A percentile compares a stretch with the other conserved stretches of the same genome.
Conservation (phyloP, 768 basidiomycete genomes). For the Collybia mongolica region DNA sequence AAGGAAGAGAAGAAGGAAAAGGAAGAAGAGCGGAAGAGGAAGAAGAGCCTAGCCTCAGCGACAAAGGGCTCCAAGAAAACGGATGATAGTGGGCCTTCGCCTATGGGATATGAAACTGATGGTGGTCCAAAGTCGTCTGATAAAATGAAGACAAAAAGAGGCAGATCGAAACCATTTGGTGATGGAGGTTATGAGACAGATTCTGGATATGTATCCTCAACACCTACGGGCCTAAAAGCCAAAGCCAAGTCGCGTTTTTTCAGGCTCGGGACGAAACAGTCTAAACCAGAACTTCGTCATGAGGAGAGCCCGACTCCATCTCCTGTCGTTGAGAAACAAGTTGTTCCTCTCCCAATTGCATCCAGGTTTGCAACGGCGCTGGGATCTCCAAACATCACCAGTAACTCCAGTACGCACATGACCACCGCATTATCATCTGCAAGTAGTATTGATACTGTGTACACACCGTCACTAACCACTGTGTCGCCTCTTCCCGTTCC, state of each 20-base stretch:
- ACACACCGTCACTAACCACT: not conserved
- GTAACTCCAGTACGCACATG: slow-evolving; percentile 8
- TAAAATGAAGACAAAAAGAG: slow-evolving; percentile 26
- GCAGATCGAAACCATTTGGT: slow-evolving; percentile 20
- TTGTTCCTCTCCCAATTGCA: slow-evolving; percentile 44
- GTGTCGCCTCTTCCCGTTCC: not conserved
- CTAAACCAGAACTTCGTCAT: slow-evolving; percentile 31
- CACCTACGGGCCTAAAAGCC: slow-evolving; percentile 18
- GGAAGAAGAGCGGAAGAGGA: slow-evolving; percentile 32
- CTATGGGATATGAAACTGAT: slow-evolving; percentile 28
- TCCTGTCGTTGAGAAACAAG: slow-evolving; percentile 19
- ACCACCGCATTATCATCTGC: not conserved
- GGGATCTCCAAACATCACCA: slow-evolving; percentile 5
- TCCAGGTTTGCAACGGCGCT: slow-evolving; percentile 42
- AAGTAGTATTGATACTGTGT: not conserved
- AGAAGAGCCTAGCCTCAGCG: slow-evolving; percentile 28
- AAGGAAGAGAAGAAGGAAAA: slow-evolving; percentile 24
- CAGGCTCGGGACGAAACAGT: slow-evolving; percentile 36
- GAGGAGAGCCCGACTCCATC: slow-evolving; percentile 24
- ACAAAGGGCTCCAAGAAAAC: slow-evolving; percentile 16
- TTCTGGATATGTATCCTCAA: slow-evolving; percentile 28
- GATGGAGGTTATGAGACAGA: slow-evolving; percentile 40
- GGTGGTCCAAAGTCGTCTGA: slow-evolving; percentile 12
- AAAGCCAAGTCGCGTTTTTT: slow-evolving; percentile 45
- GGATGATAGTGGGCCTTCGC: not conserved